Evolutionary conservation across 2,329 filamentous ascomycete species (phyloP), one percentile per base, ranked within the genome.

Genomic region (Pezicula carpinea): DNA sequence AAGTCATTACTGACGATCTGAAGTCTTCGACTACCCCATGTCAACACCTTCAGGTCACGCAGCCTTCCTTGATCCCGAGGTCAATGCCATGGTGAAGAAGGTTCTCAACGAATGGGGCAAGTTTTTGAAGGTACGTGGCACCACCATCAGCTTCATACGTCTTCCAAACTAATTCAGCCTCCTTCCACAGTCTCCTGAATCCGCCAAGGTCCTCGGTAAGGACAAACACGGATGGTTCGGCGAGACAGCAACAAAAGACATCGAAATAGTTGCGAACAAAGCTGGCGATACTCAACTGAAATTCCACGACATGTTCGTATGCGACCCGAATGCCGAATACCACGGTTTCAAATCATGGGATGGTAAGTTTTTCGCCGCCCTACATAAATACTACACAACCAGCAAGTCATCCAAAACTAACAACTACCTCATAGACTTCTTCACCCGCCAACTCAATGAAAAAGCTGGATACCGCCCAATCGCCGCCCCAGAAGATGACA

Each of bases 321-420:
- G 82, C 59, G 76, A 85, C 35, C 73, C 79, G 0, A 64, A 59
- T 0, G 69, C 70, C 5, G 65, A 75, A 53, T 61, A 82, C 58
- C 72, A 78, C 52, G 83, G 83, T 15, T 87, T 71, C 67, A 76
- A 71, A 47, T 85, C 80, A 0, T 87, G 84, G 84, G 83, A 88
- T 49, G 39, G 41, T 34, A 34, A 69, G 73, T 74, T 59, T 59
- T 61, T 47, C n/a, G 21, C 17, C 10, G 10, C 18, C 6, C 4
- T n/a, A n/a, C n/a, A n/a, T n/a, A 6, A 18, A 22, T 46, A 54
- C 31, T 48, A 46, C 46, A 15, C 5, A 7, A n/a, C n/a, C n/a
- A n/a, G n/a, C n/a, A 40, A 18, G 19, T 10, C 56, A 58, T 58
- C n/a, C n/a, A 3, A 6, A 18, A 68, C 26, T 43, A 31, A 23